Evolutionary conservation across 2,329 filamentous ascomycete species (phyloP).

Genomic region (Colletotrichum sublineola): DNA sequence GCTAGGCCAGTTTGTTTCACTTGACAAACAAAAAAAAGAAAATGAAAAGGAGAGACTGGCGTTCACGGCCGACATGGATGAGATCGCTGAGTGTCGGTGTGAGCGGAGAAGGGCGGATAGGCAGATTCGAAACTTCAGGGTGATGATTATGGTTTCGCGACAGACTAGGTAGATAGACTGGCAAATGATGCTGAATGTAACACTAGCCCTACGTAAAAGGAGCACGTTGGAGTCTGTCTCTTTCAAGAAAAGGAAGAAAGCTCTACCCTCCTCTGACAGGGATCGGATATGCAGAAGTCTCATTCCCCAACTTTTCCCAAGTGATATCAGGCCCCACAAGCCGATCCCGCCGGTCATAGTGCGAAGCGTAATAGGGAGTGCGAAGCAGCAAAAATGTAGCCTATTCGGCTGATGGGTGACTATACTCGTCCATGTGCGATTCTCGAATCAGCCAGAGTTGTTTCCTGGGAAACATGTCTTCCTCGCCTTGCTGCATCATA

Average conservation of each 20-base stretch:
- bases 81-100: not conserved
- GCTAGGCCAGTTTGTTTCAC: conserved; percentile 31
- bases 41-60: not conserved
- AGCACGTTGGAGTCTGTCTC: not conserved
- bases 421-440: not conserved
- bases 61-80: not conserved
- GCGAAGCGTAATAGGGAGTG: not conserved
- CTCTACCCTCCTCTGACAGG: not conserved
- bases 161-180: not conserved
- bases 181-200: not conserved
- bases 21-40: not conserved
- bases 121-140: not conserved
- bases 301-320: not conserved
- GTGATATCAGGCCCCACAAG: conserved; percentile 12
- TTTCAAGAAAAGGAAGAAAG: not conserved
- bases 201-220: not conserved
- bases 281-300: not conserved
- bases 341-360: conserved; percentile 26
- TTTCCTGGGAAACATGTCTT: not conserved
- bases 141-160: not conserved
- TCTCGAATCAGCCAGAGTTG: not conserved
- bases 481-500: conserved; percentile 8
- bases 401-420: not conserved
- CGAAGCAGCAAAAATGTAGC: not conserved
- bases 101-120: not conserved